Base-by-base conservation (phyloP, 345 rosid genomes). In the Eucalyptus microcorys region DNA sequence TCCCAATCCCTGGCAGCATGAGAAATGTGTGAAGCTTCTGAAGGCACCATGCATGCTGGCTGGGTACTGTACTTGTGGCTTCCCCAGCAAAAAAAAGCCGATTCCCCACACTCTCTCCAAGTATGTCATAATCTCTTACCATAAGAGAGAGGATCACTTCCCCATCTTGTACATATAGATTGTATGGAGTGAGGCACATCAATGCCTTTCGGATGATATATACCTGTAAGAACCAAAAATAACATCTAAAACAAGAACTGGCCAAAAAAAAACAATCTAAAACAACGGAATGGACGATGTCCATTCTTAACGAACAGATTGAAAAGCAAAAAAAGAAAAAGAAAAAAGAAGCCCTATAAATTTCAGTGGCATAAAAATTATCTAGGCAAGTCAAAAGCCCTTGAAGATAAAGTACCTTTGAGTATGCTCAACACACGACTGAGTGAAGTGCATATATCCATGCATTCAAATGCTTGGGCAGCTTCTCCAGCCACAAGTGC, bases 21-120 rank as follows among this genome's bases (percentile, higher is more conserved):
- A 22, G 93, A 86, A 90, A 97, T 97, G 66, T 89, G 90, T 37
- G 99, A 94, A 90, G 98, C 99, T 94, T 97, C 99, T 92, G 94
- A 94, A 96, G 81, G 99, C 99, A 81, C 99, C 99, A 61, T 97
- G 99, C 99, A 97, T 96, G 68, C 97, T 97, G 88, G 99, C 99
- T 85, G 99, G 99, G 92, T 97, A 96, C 71, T 96, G 96, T 95
- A 45, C 95, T 96, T 87, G 99, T 97, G 71, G 98, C 99, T 92
- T 96, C 99, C 86, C 99, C 99, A 80, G 99, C 99, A 89, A 97
- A 97, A 92, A 96, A 97, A 47, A 96, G 91, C 59, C 96, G 91
- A 85, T 92, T 92, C 61, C 94, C 92, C 37, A 97, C 94, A 90
- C 92, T 96, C 92, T 97, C 99, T 43, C 96, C 96, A 47, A 96